phyloP scores from a whole-genome alignment of 2,329 filamentous ascomycete genomes.

The Aureobasidium zeae region DNA sequence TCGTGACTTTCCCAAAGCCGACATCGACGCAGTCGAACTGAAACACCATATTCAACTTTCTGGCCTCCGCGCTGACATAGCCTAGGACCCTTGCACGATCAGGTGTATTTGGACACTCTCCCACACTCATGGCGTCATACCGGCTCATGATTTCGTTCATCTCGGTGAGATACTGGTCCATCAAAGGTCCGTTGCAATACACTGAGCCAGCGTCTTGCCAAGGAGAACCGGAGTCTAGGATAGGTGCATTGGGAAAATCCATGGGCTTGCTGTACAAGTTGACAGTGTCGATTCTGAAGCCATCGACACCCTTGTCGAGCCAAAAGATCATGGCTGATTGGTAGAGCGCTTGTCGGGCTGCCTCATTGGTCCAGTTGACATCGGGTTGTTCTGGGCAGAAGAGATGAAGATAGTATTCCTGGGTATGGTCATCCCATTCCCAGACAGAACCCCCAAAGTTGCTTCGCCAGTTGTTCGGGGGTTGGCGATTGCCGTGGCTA shows the following conservation, averaged over 20 bases:
- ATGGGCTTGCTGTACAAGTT: constrained; percentile 24
- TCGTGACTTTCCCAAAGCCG: constrained; percentile 23
- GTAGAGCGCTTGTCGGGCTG: constrained; percentile 61
- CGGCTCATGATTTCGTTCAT: constrained; percentile 38
- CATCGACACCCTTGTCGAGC: constrained; percentile 58
- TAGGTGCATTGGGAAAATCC: constrained; percentile 21
- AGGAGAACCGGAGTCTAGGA: constrained; percentile 17
- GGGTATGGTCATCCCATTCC: constrained; percentile 62
- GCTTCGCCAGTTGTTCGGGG: constrained; percentile 67
- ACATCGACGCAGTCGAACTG: constrained; percentile 56
- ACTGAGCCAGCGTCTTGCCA: constrained; percentile 19
- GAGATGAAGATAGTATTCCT: constrained; percentile 68
- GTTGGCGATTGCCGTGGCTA: constrained; percentile 50
- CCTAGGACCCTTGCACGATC: constrained; percentile 43
- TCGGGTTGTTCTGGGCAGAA: constrained; percentile 72
- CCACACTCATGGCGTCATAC: constrained; percentile 45
- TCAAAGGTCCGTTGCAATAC: constrained; percentile 30
- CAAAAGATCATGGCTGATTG: constrained; percentile 54
- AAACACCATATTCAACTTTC: constrained; percentile 63
- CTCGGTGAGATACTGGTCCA: constrained; percentile 40
- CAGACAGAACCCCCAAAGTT: constrained; percentile 51
- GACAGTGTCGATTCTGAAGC: constrained; percentile 30
- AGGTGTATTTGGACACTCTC: constrained; percentile 42
- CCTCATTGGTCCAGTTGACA: constrained; percentile 71
- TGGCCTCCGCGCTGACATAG: constrained; percentile 43